Percentiles rank a stretch among this genome's conserved stretches.
Conservation (phyloP, 352 stramenopile species). For the Phytopythium oedochilum region DNA sequence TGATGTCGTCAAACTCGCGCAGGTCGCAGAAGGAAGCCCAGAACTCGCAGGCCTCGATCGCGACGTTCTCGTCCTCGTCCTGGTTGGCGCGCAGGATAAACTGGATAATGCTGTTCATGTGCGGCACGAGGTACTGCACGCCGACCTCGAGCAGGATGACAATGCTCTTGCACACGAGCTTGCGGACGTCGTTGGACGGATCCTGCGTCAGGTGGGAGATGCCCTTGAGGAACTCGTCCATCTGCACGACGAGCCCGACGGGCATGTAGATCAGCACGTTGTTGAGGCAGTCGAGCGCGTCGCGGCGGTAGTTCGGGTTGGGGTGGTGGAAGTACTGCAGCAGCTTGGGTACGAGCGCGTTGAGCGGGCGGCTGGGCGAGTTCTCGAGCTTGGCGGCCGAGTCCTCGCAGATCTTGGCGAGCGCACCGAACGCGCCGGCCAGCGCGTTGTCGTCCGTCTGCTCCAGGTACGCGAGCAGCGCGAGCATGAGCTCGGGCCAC, state of each 20-base stretch:
- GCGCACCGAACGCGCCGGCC: slow-evolving; percentile 78
- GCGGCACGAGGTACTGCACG: slow-evolving; percentile 86
- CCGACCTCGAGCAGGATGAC: slow-evolving; percentile 87
- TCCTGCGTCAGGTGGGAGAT: slow-evolving; percentile 88
- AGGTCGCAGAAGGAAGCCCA: slow-evolving; percentile 90
- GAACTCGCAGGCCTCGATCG: slow-evolving; percentile 89
- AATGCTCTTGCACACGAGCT: slow-evolving; percentile 90
- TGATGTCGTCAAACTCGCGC: slow-evolving; percentile 89
- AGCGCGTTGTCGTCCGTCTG: slow-evolving; percentile 62
- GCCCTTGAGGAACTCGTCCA: slow-evolving; percentile 87
- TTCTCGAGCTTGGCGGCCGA: slow-evolving; percentile 87
- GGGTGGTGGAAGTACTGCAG: slow-evolving; percentile 88
- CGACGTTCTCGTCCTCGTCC: slow-evolving; percentile 82
- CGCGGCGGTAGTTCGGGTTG: slow-evolving; percentile 65
- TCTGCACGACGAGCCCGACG: slow-evolving; percentile 84
- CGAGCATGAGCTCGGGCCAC: slow-evolving; percentile 85
- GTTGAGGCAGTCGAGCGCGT: slow-evolving; percentile 88
- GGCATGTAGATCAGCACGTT: slow-evolving; percentile 89
- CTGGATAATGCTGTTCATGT: slow-evolving; percentile 89
- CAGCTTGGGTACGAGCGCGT: slow-evolving; percentile 84
- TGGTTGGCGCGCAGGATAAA: slow-evolving; percentile 89
- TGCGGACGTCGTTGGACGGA: slow-evolving; percentile 71
- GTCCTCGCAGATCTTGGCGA: slow-evolving; percentile 90
- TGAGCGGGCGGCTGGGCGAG: slow-evolving; percentile 81
- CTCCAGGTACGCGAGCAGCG: slow-evolving; percentile 53